Base-by-base conservation (phyloP, 2,329 filamentous ascomycete genomes). In the Claviceps arundinis region DNA sequence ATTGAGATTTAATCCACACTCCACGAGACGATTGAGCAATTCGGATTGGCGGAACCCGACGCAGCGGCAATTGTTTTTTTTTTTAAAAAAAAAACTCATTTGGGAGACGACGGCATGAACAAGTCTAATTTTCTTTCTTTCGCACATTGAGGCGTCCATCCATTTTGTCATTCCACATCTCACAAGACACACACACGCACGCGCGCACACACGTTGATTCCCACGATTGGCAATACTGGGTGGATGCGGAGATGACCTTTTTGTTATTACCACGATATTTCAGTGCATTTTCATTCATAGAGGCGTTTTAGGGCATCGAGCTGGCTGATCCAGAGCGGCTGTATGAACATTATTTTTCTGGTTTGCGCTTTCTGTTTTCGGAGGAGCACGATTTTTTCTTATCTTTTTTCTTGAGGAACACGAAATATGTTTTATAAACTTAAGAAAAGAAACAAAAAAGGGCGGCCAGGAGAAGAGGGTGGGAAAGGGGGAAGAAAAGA, bases 1-100 rank as follows among this genome's bases (percentile, higher is more conserved):
- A 81, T 81, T 65, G 77, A 80, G 65, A 81, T 81, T 59, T 81
- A 55, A 64, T 49, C 9, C 34, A 26, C 37, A 17, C 8, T 30
- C 26, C 19, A 38, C 13, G 2, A 26, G 22, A 38, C 19, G 34
- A 37, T n/a, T 17, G n/a, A 19, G 42, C 42, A 24, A 24, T 17
- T 22, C 40, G 14, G 26, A 13, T 5, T 17, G 9, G 19, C 30
- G 17, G 24, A 7, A 19, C 5, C 19, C 17, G n/a, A 14, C 41
- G n/a, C 19, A 50, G 24, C 48, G 45, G 30, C 41, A 40, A n/a
- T 40, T 9, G 26, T 30, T 30, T 8, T 30, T 8, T 3, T n/a
- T n/a, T n/a, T n/a, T n/a, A n/a, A 30, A 8, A 26, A 11, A 30
- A 30, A 30, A 11, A 11, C 3, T 30, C 26, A 30, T 30, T 30